These are phyloP conservation scores for Kwoniella newhampshirensis DNA, from an alignment of 768 basidiomycete genomes.

Conservation along the genomic window DNA sequence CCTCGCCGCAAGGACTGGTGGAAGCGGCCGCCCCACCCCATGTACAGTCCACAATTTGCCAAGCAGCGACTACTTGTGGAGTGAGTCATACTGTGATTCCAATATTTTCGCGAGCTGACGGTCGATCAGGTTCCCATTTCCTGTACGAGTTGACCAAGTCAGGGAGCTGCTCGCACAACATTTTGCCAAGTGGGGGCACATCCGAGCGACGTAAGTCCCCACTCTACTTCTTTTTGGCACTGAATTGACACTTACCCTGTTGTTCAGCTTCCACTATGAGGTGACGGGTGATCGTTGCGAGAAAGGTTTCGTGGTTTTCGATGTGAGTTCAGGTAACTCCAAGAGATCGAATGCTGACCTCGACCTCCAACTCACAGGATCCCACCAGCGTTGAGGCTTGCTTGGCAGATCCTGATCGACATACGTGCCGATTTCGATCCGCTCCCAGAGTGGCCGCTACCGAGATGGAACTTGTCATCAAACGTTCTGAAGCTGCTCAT, in stretches of 20 bases:
- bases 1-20: constrained; percentile 10
- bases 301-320: constrained; percentile 30
- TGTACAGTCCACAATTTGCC: constrained; percentile 26
- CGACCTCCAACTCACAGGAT: constrained; percentile 18
- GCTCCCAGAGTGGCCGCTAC: background rate
- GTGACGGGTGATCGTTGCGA: constrained; percentile 18
- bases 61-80: constrained; percentile 22
- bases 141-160: constrained; percentile 12
- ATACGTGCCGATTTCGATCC: constrained; percentile 6
- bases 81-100: constrained; percentile 14
- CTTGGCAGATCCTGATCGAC: constrained; percentile 22
- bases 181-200: constrained; percentile 25
- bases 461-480: constrained; percentile 3
- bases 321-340: no score
- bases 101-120: background rate
- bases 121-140: constrained; percentile 25
- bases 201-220: constrained; percentile 22
- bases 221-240: background rate
- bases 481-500: background rate
- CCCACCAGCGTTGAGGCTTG: constrained; percentile 15
- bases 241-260: constrained; percentile 6
- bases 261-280: constrained; percentile 27
- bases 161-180: constrained; percentile 22
- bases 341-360: no score
- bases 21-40: constrained; percentile 26